These are phyloP conservation scores for Kwoniella pini DNA, from an alignment of 768 basidiomycete species.

Conservation along the genomic window DNA sequence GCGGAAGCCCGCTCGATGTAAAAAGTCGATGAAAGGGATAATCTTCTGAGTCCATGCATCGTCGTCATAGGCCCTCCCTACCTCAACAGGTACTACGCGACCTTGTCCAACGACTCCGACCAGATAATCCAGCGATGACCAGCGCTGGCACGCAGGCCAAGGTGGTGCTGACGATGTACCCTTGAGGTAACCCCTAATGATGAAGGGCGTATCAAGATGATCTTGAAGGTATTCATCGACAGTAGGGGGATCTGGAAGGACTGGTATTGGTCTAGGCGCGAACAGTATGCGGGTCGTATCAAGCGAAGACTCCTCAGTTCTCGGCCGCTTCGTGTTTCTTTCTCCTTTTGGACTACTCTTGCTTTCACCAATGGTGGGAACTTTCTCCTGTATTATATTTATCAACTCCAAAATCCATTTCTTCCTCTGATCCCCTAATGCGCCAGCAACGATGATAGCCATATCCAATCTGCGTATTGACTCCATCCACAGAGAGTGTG, in stretches of 20 bases:
- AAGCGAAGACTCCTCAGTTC: not conserved
- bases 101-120: slow-evolving; percentile 71
- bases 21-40: slow-evolving; percentile 75
- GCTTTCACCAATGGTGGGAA: slow-evolving; percentile 15
- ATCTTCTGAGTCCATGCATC: slow-evolving; percentile 79
- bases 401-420: slow-evolving; percentile 70
- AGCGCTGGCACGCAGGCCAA: slow-evolving; percentile 82
- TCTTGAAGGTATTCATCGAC: slow-evolving; percentile 61
- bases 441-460: slow-evolving; percentile 81
- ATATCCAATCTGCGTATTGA: slow-evolving; percentile 68
- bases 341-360: not conserved
- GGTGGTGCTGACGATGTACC: slow-evolving; percentile 1
- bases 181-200: slow-evolving; percentile 62
- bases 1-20: slow-evolving; percentile 57
- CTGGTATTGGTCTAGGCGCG: slow-evolving; percentile 56
- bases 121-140: slow-evolving; percentile 73
- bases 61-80: slow-evolving; percentile 78
- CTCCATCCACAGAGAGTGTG: slow-evolving; percentile 52
- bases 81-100: slow-evolving; percentile 83
- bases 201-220: slow-evolving; percentile 65
- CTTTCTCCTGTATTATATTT: slow-evolving; percentile 61
- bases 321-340: not conserved
- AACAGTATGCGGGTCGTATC: slow-evolving; percentile 26
- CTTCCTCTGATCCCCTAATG: slow-evolving; percentile 64
- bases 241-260: slow-evolving; percentile 62